phyloP scores from a whole-genome alignment of 2,329 filamentous ascomycete genomes.

The Ascochyta koolunga region DNA sequence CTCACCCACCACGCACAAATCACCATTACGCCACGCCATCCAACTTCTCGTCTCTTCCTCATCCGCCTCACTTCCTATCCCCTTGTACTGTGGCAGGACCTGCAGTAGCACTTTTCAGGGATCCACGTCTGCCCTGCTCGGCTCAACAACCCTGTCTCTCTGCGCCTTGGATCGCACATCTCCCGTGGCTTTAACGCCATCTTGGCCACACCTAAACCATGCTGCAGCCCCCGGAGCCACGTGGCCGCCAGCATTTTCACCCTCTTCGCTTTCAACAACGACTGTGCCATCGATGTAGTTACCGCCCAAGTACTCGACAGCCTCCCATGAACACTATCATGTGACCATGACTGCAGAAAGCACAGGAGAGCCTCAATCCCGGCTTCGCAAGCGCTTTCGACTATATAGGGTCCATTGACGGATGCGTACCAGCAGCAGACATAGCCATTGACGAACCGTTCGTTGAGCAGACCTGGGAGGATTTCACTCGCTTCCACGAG shows the following conservation, averaged over 20 bases:
- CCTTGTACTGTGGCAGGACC: conserved; percentile 3
- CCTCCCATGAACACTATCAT: too few relatives aligned
- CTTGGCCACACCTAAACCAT: conserved; percentile 1
- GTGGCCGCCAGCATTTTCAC: not conserved
- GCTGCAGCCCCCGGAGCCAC: not conserved
- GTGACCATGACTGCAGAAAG: too few relatives aligned
- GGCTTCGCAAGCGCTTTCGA: conserved; percentile 20
- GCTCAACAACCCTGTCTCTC: conserved; percentile 4
- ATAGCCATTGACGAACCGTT: conserved; percentile 55
- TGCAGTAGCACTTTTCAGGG: not conserved
- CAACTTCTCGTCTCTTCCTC: too few relatives aligned
- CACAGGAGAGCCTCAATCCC: conserved; percentile 21
- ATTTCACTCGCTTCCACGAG: conserved; percentile 50
- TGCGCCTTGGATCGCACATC: conserved; percentile 6
- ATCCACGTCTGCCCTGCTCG: not conserved
- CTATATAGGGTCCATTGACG: conserved; percentile 21
- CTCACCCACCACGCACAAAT: too few relatives aligned
- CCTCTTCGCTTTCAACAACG: not conserved
- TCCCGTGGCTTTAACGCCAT: conserved; percentile 5
- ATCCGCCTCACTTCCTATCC: not conserved
- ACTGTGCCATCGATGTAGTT: too few relatives aligned
- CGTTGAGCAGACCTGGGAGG: conserved; percentile 53
- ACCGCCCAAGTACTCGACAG: too few relatives aligned
- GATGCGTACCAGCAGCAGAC: conserved; percentile 40
- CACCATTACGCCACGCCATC: too few relatives aligned